Evolutionary conservation across 495 filamentous ascomycete species (phyloP).

Genomic region (Penicillium coffeae): DNA sequence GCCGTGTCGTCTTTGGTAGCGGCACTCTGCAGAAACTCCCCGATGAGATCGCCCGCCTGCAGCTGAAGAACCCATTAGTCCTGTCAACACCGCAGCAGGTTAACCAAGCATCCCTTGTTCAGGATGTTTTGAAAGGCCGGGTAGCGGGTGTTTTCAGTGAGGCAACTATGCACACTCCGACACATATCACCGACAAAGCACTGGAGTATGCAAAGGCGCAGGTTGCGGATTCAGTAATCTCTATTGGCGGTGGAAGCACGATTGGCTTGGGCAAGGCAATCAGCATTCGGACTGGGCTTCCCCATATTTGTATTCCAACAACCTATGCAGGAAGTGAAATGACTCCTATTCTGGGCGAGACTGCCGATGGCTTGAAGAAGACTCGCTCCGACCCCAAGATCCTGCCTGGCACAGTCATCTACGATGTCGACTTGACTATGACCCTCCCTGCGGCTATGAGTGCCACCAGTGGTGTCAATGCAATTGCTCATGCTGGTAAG

Average conservation of each 20-base stretch:
- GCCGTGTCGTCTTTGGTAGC: constrained; percentile 60
- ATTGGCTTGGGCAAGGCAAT: constrained; percentile 67
- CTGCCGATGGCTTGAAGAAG: constrained; percentile 58
- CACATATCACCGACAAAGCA: constrained; percentile 58
- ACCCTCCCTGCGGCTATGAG: constrained; percentile 57
- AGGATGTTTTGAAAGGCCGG: constrained; percentile 45
- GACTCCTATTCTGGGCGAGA: constrained; percentile 67
- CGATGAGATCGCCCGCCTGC: constrained; percentile 52
- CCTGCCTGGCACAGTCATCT: constrained; percentile 62
- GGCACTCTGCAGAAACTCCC: constrained; percentile 58
- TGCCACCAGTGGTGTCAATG: constrained; percentile 64
- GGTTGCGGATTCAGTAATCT: constrained; percentile 53
- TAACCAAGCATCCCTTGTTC: constrained; percentile 47
- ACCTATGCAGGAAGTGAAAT: constrained; percentile 70
- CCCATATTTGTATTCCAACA: constrained; percentile 64
- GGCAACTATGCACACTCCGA: constrained; percentile 67
- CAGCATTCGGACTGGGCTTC: constrained; percentile 58
- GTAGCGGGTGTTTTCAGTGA: constrained; percentile 57
- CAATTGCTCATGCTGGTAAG: constrained; percentile 62
- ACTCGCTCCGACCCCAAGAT: constrained; percentile 64
- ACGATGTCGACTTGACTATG: constrained; percentile 67
- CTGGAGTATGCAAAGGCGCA: constrained; percentile 46
- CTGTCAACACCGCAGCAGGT: constrained; percentile 58
- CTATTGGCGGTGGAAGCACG: constrained; percentile 63
- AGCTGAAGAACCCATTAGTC: constrained; percentile 53